These are phyloP conservation scores for Acacia acuminata DNA, from an alignment of 306 rosid species.

Conservation along the genomic window DNA sequence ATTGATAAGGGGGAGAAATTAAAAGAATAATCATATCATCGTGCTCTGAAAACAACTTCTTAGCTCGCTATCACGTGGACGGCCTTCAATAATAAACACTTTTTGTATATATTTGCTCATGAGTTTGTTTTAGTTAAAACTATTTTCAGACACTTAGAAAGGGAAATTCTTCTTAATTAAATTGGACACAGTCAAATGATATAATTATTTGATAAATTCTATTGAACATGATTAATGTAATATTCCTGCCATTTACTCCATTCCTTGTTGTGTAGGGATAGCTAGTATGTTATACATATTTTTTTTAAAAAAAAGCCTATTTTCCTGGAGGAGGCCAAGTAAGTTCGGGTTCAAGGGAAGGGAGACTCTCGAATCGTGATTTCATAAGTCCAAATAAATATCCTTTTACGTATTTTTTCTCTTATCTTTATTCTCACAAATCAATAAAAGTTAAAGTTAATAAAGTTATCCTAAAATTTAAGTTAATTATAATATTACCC, in stretches of 20 bases:
- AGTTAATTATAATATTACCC: no score
- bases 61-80: slow-evolving; percentile 24
- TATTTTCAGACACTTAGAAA: background rate
- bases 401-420: no score
- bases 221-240: background rate
- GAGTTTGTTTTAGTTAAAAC: background rate
- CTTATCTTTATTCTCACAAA: no score
- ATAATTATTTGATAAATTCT: no score
- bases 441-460: no score
- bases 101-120: background rate
- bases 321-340: no score
- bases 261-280: background rate
- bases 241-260: background rate
- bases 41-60: background rate
- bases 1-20: background rate
- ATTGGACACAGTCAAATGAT: background rate
- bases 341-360: no score
- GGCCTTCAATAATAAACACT: background rate
- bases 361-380: no score
- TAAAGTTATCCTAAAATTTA: no score
- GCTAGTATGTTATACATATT: no score
- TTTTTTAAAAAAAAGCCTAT: no score
- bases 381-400: no score
- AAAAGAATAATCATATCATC: slow-evolving; percentile 8
- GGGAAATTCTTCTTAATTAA: background rate